These are phyloP conservation scores for Candida maesae DNA, from an alignment of 805 yeast genomes.

Conservation along the genomic window DNA sequence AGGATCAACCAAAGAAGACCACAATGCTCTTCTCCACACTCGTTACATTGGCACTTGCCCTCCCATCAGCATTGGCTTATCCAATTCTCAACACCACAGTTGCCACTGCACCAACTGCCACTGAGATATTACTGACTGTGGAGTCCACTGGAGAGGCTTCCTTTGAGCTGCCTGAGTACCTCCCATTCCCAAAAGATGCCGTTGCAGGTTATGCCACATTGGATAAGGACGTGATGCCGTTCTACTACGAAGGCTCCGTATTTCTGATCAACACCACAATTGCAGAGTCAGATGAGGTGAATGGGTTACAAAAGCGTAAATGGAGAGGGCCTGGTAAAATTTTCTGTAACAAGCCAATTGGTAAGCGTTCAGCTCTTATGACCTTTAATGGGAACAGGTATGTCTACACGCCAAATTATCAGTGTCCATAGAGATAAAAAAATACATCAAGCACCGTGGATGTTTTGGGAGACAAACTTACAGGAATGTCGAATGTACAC, in stretches of 20 bases:
- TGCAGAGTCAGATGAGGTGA: no score
- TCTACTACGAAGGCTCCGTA: constrained; percentile 16
- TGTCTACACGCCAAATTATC: no score
- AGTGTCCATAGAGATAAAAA: no score
- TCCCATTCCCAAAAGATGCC: constrained; percentile 21
- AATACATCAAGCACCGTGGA: no score
- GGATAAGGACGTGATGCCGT: constrained; percentile 10
- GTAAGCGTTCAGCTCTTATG: neutral
- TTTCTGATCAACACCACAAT: constrained; percentile 20
- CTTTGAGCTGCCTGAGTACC: constrained; percentile 15
- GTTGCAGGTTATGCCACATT: constrained; percentile 9
- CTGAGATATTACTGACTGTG: no score
- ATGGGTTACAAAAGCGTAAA: no score
- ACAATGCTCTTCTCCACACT: neutral
- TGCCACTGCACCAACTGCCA: neutral
- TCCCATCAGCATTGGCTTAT: neutral
- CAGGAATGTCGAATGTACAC: no score
- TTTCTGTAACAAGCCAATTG: no score
- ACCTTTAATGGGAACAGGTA: no score
- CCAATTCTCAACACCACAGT: neutral
- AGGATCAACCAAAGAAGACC: no score
- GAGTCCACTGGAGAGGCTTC: constrained; percentile 2
- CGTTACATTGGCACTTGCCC: neutral
- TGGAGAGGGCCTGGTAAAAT: no score
- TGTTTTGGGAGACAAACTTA: no score